Evolutionary conservation across 2,329 filamentous ascomycete species (phyloP).

Genomic region (Verticillium tricorpus): DNA sequence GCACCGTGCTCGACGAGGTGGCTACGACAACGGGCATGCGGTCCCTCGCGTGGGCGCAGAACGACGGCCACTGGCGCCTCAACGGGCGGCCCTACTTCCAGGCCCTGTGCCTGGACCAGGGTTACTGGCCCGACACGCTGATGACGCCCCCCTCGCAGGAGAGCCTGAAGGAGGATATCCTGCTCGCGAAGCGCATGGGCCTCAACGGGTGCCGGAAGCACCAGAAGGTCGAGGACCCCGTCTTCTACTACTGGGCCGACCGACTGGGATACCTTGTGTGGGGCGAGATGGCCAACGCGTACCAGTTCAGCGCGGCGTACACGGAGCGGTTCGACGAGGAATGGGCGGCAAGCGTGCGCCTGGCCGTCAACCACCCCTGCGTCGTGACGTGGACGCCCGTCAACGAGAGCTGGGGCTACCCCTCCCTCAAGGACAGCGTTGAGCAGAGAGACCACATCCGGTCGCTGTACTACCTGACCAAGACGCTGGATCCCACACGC

Average conservation of each 20-base stretch:
- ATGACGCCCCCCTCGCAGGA: slow-evolving; percentile 50
- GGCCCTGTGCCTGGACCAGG: slow-evolving; percentile 55
- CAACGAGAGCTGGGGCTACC: slow-evolving; percentile 62
- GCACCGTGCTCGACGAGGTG: slow-evolving; percentile 47
- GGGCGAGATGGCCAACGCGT: slow-evolving; percentile 63
- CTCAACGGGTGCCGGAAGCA: slow-evolving; percentile 63
- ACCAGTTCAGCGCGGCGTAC: slow-evolving; percentile 53
- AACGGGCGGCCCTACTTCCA: slow-evolving; percentile 58
- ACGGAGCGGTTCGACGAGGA: slow-evolving; percentile 57
- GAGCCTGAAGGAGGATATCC: slow-evolving; percentile 46
- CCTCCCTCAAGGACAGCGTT: slow-evolving; percentile 47
- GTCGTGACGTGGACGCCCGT: slow-evolving; percentile 64
- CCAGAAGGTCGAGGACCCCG: slow-evolving; percentile 58
- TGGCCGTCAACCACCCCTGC: slow-evolving; percentile 62
- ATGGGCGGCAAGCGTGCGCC: slow-evolving; percentile 57
- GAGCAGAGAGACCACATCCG: slow-evolving; percentile 62
- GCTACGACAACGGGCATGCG: slow-evolving; percentile 58
- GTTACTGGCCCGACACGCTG: slow-evolving; percentile 58
- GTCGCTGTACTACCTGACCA: slow-evolving; percentile 59
- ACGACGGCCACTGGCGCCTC: slow-evolving; percentile 54
- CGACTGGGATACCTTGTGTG: slow-evolving; percentile 57
- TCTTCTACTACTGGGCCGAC: slow-evolving; percentile 59
- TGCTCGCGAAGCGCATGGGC: slow-evolving; percentile 54
- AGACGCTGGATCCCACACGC: slow-evolving; percentile 58
- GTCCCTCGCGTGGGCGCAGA: slow-evolving; percentile 52